These are phyloP conservation scores for Saccharum officinarum DNA, from an alignment of 176 grass and related monocot species.

Conservation along the genomic window DNA sequence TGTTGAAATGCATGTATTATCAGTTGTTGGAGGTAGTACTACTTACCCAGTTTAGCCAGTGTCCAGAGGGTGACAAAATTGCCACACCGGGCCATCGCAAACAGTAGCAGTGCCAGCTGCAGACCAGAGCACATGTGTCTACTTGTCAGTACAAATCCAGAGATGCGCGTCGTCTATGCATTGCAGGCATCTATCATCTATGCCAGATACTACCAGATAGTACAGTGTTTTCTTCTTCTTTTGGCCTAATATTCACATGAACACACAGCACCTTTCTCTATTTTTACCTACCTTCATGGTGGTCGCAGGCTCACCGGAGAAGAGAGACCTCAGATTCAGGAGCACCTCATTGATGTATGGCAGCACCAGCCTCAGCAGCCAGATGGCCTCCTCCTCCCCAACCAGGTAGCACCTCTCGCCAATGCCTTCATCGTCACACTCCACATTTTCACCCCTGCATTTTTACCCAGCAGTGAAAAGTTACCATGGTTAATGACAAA, in stretches of 20 bases:
- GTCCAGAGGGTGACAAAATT: constrained; percentile 80
- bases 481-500: not conserved
- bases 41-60: constrained; percentile 79
- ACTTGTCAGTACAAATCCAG: constrained; percentile 45
- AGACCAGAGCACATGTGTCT: constrained; percentile 43
- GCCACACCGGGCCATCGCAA: constrained; percentile 90
- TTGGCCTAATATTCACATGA: not conserved
- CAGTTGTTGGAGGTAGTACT: not conserved
- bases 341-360: constrained; percentile 92
- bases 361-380: constrained; percentile 78
- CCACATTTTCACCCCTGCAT: constrained; percentile 58
- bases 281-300: constrained; percentile 77
- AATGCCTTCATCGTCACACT: constrained; percentile 43
- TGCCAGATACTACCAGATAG: not conserved
- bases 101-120: constrained; percentile 86
- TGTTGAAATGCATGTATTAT: not conserved
- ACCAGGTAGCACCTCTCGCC: constrained; percentile 53
- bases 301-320: constrained; percentile 86
- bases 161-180: not conserved
- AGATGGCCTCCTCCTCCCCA: constrained; percentile 94
- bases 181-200: constrained; percentile 1
- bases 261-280: not conserved
- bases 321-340: constrained; percentile 64
- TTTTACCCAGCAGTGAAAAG: not conserved
- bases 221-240: not conserved